These are phyloP conservation scores for Trichoderma reesei DNA, from an alignment of 495 filamentous ascomycete species.

Conservation along the genomic window DNA sequence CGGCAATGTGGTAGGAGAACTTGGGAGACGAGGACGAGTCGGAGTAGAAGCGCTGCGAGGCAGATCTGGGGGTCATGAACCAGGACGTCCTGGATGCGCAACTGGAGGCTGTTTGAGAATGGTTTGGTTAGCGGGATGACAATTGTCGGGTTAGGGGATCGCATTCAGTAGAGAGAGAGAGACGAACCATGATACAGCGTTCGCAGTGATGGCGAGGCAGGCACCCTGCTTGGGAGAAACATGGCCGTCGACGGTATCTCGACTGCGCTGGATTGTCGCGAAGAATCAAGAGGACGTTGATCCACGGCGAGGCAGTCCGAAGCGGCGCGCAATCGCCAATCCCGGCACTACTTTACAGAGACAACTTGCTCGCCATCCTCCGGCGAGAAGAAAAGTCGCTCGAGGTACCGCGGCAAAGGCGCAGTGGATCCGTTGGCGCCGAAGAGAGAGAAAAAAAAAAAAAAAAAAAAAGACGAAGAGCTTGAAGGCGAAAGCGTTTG, in stretches of 20 bases:
- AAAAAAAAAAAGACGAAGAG: too few relatives aligned
- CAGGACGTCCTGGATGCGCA: not conserved
- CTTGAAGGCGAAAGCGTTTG: too few relatives aligned
- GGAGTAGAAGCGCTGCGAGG: not conserved
- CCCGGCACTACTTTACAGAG: not conserved
- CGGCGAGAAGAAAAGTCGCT: not conserved
- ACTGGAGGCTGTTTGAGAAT: not conserved
- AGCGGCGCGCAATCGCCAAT: slow-evolving; percentile 3
- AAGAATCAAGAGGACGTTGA: not conserved
- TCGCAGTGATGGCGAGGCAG: not conserved
- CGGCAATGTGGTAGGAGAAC: slow-evolving; percentile 56
- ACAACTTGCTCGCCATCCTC: not conserved
- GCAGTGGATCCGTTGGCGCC: not conserved
- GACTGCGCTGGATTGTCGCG: not conserved
- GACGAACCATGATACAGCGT: not conserved
- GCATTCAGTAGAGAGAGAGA: not conserved
- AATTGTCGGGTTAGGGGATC: not conserved
- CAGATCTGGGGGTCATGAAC: not conserved
- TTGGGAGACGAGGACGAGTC: slow-evolving; percentile 16
- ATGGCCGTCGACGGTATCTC: not conserved
- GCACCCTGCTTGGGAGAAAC: not conserved
- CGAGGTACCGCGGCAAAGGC: not conserved
- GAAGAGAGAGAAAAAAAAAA: not conserved
- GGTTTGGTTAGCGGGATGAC: not conserved
- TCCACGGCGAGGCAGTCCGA: not conserved